These are phyloP conservation scores for Tuctoria greenei DNA, from an alignment of 176 grass and related monocot species.

Conservation along the genomic window DNA sequence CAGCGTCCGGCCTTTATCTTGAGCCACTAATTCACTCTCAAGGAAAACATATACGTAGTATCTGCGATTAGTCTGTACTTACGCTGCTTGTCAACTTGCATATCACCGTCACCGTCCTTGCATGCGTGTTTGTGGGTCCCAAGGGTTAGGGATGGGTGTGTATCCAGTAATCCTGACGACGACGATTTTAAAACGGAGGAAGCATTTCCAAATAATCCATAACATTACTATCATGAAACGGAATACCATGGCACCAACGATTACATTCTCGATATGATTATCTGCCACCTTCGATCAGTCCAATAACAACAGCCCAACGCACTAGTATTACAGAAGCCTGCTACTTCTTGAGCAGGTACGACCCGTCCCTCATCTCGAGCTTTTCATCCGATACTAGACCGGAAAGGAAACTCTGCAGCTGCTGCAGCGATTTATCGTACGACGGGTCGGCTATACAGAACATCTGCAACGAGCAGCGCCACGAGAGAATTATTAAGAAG, in stretches of 20 bases:
- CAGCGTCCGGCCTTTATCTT: background rate
- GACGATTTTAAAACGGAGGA: too few relatives aligned
- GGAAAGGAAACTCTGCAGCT: constrained; percentile 86
- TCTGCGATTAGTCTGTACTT: too few relatives aligned
- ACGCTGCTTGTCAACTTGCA: too few relatives aligned
- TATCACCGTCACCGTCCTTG: too few relatives aligned
- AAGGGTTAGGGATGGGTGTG: too few relatives aligned
- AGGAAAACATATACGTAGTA: too few relatives aligned
- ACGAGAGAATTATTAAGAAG: background rate
- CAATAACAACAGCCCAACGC: background rate
- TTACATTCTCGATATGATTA: too few relatives aligned
- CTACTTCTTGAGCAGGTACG: constrained; percentile 69
- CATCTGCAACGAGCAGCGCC: constrained; percentile 52
- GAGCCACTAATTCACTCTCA: background rate
- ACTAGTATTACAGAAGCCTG: background rate
- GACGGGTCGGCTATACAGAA: constrained; percentile 89
- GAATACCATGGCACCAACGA: too few relatives aligned
- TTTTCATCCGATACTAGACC: constrained; percentile 83
- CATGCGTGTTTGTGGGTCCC: too few relatives aligned
- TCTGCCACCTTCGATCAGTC: background rate
- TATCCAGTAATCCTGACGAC: too few relatives aligned
- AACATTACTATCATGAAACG: too few relatives aligned
- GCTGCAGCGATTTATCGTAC: constrained; percentile 92
- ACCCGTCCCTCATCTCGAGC: constrained; percentile 79
- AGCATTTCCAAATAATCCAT: too few relatives aligned